Conservation (phyloP, 106 monocot species). For the Apostasia shenzhenica region DNA sequence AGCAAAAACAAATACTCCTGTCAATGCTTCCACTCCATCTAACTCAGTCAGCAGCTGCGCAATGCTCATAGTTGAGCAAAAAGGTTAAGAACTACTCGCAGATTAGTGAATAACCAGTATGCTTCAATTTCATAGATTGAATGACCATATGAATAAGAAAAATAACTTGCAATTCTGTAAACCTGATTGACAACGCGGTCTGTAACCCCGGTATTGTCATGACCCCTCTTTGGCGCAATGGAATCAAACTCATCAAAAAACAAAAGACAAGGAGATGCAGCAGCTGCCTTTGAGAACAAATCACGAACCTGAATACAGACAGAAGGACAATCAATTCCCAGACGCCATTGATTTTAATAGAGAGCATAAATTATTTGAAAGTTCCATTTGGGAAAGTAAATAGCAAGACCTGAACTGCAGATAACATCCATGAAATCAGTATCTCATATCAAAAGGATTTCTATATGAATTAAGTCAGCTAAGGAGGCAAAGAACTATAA, state of each 20-base stretch:
- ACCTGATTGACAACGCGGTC: slow-evolving; percentile 99
- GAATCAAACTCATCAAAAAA: slow-evolving; percentile 99
- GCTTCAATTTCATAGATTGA: background rate
- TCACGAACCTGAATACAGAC: slow-evolving; percentile 75
- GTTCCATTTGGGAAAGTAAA: no score
- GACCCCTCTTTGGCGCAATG: slow-evolving; percentile 93
- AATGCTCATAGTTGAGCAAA: background rate
- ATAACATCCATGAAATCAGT: no score
- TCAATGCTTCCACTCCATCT: slow-evolving; percentile 95
- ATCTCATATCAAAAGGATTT: no score
- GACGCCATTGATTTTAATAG: no score
- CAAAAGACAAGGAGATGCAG: slow-evolving; percentile 92
- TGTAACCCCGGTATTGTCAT: slow-evolving; percentile 97
- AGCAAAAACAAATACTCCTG: slow-evolving; percentile 98
- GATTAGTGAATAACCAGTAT: background rate
- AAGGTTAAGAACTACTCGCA: no score
- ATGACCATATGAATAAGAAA: background rate
- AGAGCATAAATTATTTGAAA: no score
- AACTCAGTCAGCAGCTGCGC: slow-evolving; percentile 92
- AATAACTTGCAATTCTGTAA: slow-evolving; percentile 2
- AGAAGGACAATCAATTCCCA: background rate
- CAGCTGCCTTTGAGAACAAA: slow-evolving; percentile 82
- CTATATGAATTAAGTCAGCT: no score
- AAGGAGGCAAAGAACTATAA: no score
- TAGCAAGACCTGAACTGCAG: no score